Conservation (phyloP, 495 filamentous ascomycete genomes). For the Hyaloscypha hepaticicola region DNA sequence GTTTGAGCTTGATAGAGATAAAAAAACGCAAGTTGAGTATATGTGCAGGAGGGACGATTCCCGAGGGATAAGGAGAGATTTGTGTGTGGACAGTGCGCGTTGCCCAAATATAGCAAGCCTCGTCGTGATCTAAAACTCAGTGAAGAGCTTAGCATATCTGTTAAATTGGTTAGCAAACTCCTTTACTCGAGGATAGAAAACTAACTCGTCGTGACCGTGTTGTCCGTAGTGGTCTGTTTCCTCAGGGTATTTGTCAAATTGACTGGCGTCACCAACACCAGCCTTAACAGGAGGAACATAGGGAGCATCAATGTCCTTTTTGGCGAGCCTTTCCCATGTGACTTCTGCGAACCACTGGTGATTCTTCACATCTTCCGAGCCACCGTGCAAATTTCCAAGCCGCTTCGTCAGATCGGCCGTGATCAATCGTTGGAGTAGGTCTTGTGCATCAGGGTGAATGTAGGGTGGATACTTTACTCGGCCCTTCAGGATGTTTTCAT, state of each 20-base stretch:
- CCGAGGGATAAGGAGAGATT: neutral
- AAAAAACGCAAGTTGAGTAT: conserved; percentile 6
- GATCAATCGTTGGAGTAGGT: conserved; percentile 88
- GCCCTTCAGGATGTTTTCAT: conserved; percentile 95
- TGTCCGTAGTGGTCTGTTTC: conserved; percentile 89
- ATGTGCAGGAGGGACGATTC: conserved; percentile 10
- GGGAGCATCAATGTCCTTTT: conserved; percentile 97
- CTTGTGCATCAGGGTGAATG: conserved; percentile 89
- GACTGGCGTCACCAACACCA: conserved; percentile 90
- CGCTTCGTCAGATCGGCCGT: conserved; percentile 94
- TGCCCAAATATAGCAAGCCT: neutral
- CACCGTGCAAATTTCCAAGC: conserved; percentile 88
- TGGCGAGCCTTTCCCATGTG: conserved; percentile 89
- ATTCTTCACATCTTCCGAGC: conserved; percentile 90
- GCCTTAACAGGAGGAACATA: conserved; percentile 96
- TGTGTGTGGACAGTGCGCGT: neutral
- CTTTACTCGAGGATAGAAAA: conserved; percentile 31
- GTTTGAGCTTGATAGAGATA: conserved; percentile 7
- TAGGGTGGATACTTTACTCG: conserved; percentile 94
- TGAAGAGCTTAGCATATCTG: conserved; percentile 71
- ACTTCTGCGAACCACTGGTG: conserved; percentile 97
- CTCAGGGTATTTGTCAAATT: conserved; percentile 97
- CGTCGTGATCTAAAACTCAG: conserved; percentile 53
- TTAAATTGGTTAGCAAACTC: conserved; percentile 12
- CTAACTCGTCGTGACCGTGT: conserved; percentile 77